Percentiles rank a stretch among this genome's conserved stretches.
Evolutionary conservation across 2,329 filamentous ascomycete genomes (phyloP).

Genomic region (Juglanconis juglandina): DNA sequence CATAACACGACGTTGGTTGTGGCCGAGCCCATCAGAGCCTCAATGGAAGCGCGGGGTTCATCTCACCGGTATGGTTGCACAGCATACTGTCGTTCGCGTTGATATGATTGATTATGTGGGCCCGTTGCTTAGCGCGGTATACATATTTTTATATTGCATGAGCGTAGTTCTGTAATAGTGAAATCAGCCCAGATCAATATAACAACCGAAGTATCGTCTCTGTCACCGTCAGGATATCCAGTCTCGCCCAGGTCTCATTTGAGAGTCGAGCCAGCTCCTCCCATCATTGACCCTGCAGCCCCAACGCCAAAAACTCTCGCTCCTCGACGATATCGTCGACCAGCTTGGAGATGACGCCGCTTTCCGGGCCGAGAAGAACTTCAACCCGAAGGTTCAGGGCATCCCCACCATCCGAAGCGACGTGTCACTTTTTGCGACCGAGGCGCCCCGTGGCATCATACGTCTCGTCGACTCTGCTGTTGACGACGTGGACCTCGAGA

Average conservation of each 20-base stretch:
- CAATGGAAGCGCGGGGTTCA: too few relatives aligned
- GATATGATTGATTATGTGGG: too few relatives aligned
- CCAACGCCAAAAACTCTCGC: conserved; percentile 43
- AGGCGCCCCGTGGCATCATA: conserved; percentile 61
- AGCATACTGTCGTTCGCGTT: too few relatives aligned
- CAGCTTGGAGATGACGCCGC: conserved; percentile 57
- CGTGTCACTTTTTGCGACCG: conserved; percentile 57
- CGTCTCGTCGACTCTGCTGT: conserved; percentile 66
- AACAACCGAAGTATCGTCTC: too few relatives aligned
- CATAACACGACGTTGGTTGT: too few relatives aligned
- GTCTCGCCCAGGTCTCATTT: background rate
- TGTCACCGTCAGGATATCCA: background rate
- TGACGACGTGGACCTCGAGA: conserved; percentile 52
- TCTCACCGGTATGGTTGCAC: too few relatives aligned
- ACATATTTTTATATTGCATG: too few relatives aligned
- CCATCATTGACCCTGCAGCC: conserved; percentile 20
- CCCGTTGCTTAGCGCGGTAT: too few relatives aligned
- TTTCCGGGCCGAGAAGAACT: conserved; percentile 69
- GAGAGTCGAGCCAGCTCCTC: background rate
- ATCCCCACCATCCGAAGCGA: conserved; percentile 64
- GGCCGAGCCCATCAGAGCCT: too few relatives aligned
- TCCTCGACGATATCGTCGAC: conserved; percentile 62
- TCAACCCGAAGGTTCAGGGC: conserved; percentile 62
- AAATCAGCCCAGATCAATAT: too few relatives aligned
- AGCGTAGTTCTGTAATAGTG: too few relatives aligned